Base-by-base conservation (phyloP, 805 yeast species). In the Diddensiella santjacobensis region DNA sequence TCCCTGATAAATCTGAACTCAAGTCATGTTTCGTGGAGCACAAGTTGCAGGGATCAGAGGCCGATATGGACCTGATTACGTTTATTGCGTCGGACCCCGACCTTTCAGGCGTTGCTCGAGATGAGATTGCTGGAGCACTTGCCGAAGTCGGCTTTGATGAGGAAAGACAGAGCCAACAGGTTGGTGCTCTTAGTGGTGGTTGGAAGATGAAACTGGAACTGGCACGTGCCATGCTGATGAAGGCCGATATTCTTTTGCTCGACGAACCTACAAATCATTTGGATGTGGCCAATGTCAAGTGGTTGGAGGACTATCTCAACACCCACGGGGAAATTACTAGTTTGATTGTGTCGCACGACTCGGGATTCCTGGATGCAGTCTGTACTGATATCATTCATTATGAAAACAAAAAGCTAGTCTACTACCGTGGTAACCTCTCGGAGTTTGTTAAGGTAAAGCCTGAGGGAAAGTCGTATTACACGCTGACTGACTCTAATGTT, bases 241-340 rank as follows among this genome's bases (percentile, higher is more conserved):
- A 83, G 69, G 99, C 98, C 30, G 99, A 91, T 71, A 90, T 91
- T 48, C 77, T 91, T 62, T 75, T 91, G 59, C 77, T 91, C 64
- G 99, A 91, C 71, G 99, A 91, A 79, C 99, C 99, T 68, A 91
- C 99, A 56, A 91, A 91, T 73, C 99, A 91, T 73, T 80, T 91
- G 78, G 99, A 93, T 74, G 96, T 88, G 43, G 73, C 80, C 39
- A 91, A 91, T 61, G 98, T 93, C 51, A 80, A 84, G 65, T 91
- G 99, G 99, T 75, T 91, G 57, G 83, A 88, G 71, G 89, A 91
- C 52, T 93, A 93, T 64, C 76, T 93, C 63, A 74, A 80, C 33
- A 81, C 78, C 47, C 88, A 93, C 68, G 79, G 86, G 17, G 84
- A 88, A 48, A 90, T 93, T 66, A 91, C 99, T 45, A 87, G 96